These are phyloP conservation scores for Dendryphion nanum DNA, from an alignment of 2,329 filamentous ascomycete genomes.

Conservation along the genomic window DNA sequence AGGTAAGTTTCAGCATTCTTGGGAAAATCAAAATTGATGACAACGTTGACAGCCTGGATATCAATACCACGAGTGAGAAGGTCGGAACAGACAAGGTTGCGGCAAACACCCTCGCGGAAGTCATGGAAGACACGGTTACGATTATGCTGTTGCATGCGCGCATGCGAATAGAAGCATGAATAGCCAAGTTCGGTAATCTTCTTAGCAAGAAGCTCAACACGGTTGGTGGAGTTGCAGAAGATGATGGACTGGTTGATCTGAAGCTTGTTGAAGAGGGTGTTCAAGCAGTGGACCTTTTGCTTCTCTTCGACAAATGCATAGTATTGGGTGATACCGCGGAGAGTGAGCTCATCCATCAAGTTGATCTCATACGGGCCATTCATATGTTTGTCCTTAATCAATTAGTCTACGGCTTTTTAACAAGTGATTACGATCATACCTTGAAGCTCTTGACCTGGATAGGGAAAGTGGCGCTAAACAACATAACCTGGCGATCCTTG, in stretches of 20 bases:
- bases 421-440: no score
- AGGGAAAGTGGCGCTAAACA: conserved; percentile 97
- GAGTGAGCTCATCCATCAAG: conserved; percentile 97
- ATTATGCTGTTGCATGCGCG: conserved; percentile 94
- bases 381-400: conserved; percentile 95
- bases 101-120: conserved; percentile 96
- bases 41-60: conserved; percentile 98
- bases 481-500: conserved; percentile 97
- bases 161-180: conserved; percentile 99
- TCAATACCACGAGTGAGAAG: conserved; percentile 97
- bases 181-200: conserved; percentile 99
- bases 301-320: conserved; percentile 99
- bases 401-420: no score
- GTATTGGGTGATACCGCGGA: conserved; percentile 97
- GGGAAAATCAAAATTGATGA: conserved; percentile 99
- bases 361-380: conserved; percentile 96
- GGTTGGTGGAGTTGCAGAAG: conserved; percentile 99
- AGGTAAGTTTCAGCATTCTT: conserved; percentile 99
- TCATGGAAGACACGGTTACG: conserved; percentile 99
- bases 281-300: conserved; percentile 97
- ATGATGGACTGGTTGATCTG: conserved; percentile 99
- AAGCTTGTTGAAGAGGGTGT: conserved; percentile 97
- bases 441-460: conserved; percentile 96
- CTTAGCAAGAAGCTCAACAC: conserved; percentile 94
- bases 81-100: conserved; percentile 97